Conservation (phyloP, 768 basidiomycete genomes). For the Tylopilus sp. region DNA sequence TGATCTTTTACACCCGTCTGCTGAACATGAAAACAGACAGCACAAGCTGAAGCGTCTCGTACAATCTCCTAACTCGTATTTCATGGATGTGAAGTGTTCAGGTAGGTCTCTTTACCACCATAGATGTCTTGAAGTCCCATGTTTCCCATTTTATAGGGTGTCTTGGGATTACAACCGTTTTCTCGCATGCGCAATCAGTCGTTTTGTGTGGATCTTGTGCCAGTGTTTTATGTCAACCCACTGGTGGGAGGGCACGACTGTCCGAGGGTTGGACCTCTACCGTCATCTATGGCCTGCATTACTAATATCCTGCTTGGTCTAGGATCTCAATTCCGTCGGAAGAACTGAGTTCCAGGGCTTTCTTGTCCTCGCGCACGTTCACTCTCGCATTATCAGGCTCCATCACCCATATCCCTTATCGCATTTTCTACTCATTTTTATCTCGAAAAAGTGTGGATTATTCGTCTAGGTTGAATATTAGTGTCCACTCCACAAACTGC, state of each 20-base stretch:
- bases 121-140: not conserved
- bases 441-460: conserved; percentile 13
- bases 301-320: conserved; percentile 15
- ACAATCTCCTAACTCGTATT: conserved; percentile 97
- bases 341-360: conserved; percentile 53
- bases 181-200: conserved; percentile 99
- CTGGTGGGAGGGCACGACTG: conserved; percentile 95
- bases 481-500: conserved; percentile 4
- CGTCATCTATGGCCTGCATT: not conserved
- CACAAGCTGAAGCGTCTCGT: conserved; percentile 99
- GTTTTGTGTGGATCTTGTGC: conserved; percentile 92
- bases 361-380: not conserved
- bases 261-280: conserved; percentile 78
- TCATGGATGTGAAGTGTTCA: conserved; percentile 99
- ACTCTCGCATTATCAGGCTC: conserved; percentile 3
- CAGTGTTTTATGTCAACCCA: conserved; percentile 95
- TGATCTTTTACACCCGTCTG: conserved; percentile 95
- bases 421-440: not conserved
- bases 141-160: conserved; percentile 53
- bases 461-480: conserved; percentile 9
- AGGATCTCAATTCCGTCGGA: conserved; percentile 98
- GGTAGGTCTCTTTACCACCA: conserved; percentile 47
- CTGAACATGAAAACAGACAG: conserved; percentile 78
- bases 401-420: not conserved
- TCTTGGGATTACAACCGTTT: conserved; percentile 94